These are phyloP conservation scores for Ascochyta clinopodiicola DNA, from an alignment of 2,329 filamentous ascomycete genomes.

Conservation along the genomic window DNA sequence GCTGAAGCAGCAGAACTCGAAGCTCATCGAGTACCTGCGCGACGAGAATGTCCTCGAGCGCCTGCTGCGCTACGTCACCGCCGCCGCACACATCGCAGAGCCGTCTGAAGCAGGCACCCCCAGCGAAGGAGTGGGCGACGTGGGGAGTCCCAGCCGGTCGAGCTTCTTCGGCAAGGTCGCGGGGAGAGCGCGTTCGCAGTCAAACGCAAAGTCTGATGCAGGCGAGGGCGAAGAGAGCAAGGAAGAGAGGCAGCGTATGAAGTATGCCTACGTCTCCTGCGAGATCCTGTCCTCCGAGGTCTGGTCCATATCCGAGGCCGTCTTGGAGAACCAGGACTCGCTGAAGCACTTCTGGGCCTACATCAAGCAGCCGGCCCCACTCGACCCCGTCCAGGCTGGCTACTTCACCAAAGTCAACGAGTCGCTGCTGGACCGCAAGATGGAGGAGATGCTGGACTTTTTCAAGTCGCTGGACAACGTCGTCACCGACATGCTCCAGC, in stretches of 20 bases:
- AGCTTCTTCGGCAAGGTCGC: constrained; percentile 57
- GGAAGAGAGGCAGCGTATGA: constrained; percentile 86
- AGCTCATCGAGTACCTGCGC: constrained; percentile 93
- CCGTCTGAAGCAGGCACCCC: constrained; percentile 42
- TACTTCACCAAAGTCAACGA: constrained; percentile 99
- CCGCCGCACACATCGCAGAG: constrained; percentile 70
- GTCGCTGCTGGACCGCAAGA: constrained; percentile 96
- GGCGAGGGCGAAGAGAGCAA: constrained; percentile 67
- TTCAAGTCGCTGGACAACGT: constrained; percentile 84
- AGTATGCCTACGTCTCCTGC: constrained; percentile 91
- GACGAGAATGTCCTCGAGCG: constrained; percentile 84
- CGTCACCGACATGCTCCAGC: constrained; percentile 83
- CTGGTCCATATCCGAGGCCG: constrained; percentile 92
- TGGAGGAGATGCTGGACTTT: constrained; percentile 92
- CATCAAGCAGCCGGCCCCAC: constrained; percentile 78
- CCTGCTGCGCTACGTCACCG: constrained; percentile 89
- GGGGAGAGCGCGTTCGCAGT: constrained; percentile 52
- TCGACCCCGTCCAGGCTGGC: constrained; percentile 91
- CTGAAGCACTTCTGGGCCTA: constrained; percentile 91
- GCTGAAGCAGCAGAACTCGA: constrained; percentile 96
- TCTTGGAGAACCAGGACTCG: constrained; percentile 82
- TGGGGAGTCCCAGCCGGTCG: constrained; percentile 39
- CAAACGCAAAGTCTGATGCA: constrained; percentile 50
- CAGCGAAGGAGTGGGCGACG: constrained; percentile 56
- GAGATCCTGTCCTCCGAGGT: constrained; percentile 95